Evolutionary conservation across 306 rosid species (phyloP), one percentile per base, ranked within the genome.

Genomic region (Trichosanthes cucumerina): DNA sequence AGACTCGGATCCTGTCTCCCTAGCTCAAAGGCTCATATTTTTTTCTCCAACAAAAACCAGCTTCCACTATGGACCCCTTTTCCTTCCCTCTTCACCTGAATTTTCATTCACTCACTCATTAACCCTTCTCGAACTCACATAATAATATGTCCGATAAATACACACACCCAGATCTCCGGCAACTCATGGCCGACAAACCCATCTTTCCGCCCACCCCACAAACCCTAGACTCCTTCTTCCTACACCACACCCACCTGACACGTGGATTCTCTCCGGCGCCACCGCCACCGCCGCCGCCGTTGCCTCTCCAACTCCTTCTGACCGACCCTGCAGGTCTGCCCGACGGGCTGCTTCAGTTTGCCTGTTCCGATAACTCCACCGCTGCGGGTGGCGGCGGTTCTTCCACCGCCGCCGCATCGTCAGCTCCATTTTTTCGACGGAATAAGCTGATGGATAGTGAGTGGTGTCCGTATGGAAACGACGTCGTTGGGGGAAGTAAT

Each of bases 1-100:
- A 86, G 92, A 89, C 93, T 92, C 97, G 97, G 97, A 92, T 92
- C 97, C 93, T 92, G 97, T 90, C 91, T 74, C 89, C 86, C 39
- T 8, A 15, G 18, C 44, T 46, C 16, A 50, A 81, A 77, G 60
- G 13, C 81, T 75, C 83, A 77, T 24, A 58, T 59, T 82, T 39
- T 56, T 44, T 3, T 78, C 33, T 54, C 2, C 28, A 18, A 5
- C n/a, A n/a, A n/a, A n/a, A n/a, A n/a, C 44, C 14, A 73, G 38
- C 57, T 46, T 65, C 4, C 24, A 38, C 46, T 62, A 31, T 34
- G 71, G 71, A 63, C 64, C 69, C 49, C 50, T 46, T 14, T 69
- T 4, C 39, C 43, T 39, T 68, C 19, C 41, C 31, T 33, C 36
- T 26, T 44, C 76, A 10, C 3, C 58, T 23, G 36, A 8, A 60